Evolutionary conservation across 73 alveolate species (phyloP), one percentile per base, ranked within the genome.

Genomic region (Stentor roeselii): DNA sequence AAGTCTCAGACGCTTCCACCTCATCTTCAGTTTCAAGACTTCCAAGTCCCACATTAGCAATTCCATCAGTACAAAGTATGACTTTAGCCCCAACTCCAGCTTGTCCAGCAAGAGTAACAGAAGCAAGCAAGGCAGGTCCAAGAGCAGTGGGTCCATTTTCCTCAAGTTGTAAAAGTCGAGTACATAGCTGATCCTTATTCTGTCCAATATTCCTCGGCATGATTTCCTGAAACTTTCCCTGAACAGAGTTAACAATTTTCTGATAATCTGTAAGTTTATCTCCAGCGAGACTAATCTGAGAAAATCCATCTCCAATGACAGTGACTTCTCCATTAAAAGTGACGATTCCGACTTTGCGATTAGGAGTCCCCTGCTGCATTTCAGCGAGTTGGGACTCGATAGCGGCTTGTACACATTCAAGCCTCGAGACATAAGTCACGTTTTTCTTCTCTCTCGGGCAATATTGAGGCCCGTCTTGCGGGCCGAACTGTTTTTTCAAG

Each of bases 41-140:
- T 27, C 99, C 99, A 2, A 96, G 83, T n/a, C 99, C 99, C 36
- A 90, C 92, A 90, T 96, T 96, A 41, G 99, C 97, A 36, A 96
- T 89, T 0, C 99, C 99, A 90, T 96, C 99, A 38, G 99, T 96
- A 82, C 99, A 96, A 60, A 95, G 75, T 36, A 96, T 90, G 2
- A 96, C 96, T 85, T 78, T 85, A 38, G 98, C 91, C 15, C 99
- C 99, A 39, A 90, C 90, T 83, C 88, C 89, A n/a, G 93, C 97
- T 86, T 85, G 84, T 50, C 87, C 87, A 42, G 97, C 96, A 60
- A 95, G 59, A 27, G 93, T 90, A 39, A 95, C 83, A 15, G 98
- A 83, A 59, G 96, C 84, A 3, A 93, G 82, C 32, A 93, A 88
- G 14, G 98, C 98, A 11, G 99, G 98, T 4, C 98, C 99, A 42